Conservation (phyloP, 805 yeast genomes). For the Teunomyces barrocoloradensis region DNA sequence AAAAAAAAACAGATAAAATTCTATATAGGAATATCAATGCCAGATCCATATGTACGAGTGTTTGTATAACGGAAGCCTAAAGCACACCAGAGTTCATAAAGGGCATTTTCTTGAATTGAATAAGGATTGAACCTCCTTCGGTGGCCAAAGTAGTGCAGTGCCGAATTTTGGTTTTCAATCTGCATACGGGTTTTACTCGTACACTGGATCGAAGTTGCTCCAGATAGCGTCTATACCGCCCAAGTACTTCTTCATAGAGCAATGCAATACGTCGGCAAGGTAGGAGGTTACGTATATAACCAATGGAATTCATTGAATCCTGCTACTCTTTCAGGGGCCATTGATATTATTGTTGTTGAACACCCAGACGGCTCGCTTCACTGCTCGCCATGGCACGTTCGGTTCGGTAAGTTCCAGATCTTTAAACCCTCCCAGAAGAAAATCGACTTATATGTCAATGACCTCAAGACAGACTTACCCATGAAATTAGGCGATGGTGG, state of each 20-base stretch:
- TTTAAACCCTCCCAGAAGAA: constrained; percentile 93
- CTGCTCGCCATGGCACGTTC: constrained; percentile 94
- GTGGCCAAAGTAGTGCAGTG: neutral
- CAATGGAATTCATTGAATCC: constrained; percentile 98
- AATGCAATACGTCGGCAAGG: constrained; percentile 97
- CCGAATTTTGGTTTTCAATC: neutral
- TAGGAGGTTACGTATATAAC: constrained; percentile 90
- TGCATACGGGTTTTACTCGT: neutral
- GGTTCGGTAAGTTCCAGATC: constrained; percentile 93
- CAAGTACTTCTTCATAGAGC: neutral
- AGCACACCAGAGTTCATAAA: too few relatives aligned
- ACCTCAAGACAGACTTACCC: constrained; percentile 73
- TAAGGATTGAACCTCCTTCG: neutral
- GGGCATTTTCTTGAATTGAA: neutral
- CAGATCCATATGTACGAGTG: too few relatives aligned
- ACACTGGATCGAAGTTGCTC: neutral
- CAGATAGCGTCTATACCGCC: neutral
- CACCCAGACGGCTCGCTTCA: constrained; percentile 77
- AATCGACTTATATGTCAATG: constrained; percentile 86
- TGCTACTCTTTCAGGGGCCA: constrained; percentile 94
- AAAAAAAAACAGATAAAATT: neutral
- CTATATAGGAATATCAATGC: neutral
- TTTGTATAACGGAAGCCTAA: too few relatives aligned
- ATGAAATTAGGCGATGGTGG: constrained; percentile 98
- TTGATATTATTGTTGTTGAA: constrained; percentile 92